Base-by-base conservation (phyloP, 2,329 filamentous ascomycete genomes). In the Ceratocystis destructans region DNA sequence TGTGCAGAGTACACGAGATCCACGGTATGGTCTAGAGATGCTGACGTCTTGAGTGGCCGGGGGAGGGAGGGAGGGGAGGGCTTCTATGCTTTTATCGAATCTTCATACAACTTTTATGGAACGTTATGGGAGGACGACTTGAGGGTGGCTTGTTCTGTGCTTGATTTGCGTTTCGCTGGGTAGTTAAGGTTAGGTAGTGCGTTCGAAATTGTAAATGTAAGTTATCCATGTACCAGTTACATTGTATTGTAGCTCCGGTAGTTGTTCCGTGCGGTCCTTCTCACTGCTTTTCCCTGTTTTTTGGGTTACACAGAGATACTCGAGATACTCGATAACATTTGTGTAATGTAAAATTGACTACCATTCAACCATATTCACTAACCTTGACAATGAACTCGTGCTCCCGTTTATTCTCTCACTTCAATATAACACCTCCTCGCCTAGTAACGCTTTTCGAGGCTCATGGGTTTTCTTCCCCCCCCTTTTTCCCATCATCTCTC, bases 1-100 rank as follows among this genome's bases (percentile, higher is more conserved):
- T 64, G 77, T 82, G 28, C 74, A 82, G 66, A 77, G 76, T 64
- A 76, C 79, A 67, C 80, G 79, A 17, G 82, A 85, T 68, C 81
- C 81, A 33, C 77, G 82, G 68, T 83, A 81, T 69, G 79, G 77
- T 20, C 75, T 84, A 55, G 77, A 77, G 64, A 83, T 81, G 75
- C 76, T 83, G 64, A 80, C 65, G 22, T 50, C 62, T 41, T 64
- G 48, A 50, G 8, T 12, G 12, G 41, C 20, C 15, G 7, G 0
- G 25, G 5, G 20, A 3, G 12, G 25, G 7, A n/a, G 8, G 22
- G 5, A 17, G 10, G 50, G n/a, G 22, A 25, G n/a, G 48, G 7
- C 22, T 25, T 20, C n/a, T 20, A n/a, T 20, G 48, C n/a, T 20
- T 53, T n/a, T 53, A 22, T 53, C 8, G 6, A 22, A n/a, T 53